These are phyloP conservation scores for Jimgerdemannia flammicorona DNA, from an alignment of 192 early-diverging fungal genomes.

Conservation along the genomic window DNA sequence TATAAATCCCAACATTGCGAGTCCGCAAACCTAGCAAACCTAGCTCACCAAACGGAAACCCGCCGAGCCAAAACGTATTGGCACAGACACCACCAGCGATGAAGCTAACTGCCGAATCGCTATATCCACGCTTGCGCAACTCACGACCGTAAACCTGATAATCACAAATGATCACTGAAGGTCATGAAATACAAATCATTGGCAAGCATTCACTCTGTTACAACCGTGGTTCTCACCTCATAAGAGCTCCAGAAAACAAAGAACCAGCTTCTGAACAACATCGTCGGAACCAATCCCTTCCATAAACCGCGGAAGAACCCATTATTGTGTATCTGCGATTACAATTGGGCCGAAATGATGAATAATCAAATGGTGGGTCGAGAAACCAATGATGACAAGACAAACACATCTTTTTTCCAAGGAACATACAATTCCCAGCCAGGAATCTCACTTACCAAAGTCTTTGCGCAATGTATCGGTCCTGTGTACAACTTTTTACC, in stretches of 20 bases:
- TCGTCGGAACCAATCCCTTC: constrained; percentile 80
- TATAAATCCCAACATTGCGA: too few species aligned
- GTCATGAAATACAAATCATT: constrained; percentile 1
- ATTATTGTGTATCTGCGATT: constrained; percentile 59
- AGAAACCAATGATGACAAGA: background rate
- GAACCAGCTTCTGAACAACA: constrained; percentile 81
- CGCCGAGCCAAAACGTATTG: constrained; percentile 81
- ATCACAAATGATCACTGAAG: background rate
- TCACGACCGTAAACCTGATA: constrained; percentile 48
- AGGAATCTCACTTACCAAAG: constrained; percentile 45
- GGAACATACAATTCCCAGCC: background rate
- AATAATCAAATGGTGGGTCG: background rate
- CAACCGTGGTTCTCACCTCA: constrained; percentile 30
- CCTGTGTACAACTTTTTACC: constrained; percentile 71
- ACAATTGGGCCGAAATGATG: background rate
- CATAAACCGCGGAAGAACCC: constrained; percentile 72
- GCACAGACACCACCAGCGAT: constrained; percentile 82
- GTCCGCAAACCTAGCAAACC: background rate
- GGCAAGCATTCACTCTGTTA: background rate
- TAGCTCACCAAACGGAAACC: constrained; percentile 28
- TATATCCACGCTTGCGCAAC: constrained; percentile 41
- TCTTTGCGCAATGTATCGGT: constrained; percentile 79
- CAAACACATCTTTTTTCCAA: background rate
- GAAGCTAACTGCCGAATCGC: constrained; percentile 66
- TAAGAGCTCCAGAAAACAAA: constrained; percentile 75